Conservation (phyloP, 345 rosid species). For the Cardamine occulta region DNA sequence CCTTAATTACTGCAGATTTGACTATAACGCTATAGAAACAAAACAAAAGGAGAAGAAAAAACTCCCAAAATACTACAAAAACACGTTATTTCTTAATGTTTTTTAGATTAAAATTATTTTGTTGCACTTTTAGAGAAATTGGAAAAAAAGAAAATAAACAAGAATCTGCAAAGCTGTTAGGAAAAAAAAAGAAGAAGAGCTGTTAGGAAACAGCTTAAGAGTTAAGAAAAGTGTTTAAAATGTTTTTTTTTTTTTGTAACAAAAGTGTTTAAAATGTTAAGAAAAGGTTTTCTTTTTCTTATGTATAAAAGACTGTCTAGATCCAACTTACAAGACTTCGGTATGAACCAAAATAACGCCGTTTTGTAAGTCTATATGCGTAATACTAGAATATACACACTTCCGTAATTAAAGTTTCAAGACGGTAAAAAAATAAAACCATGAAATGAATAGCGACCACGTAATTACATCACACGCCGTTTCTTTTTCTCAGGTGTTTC, state of each 20-base stretch:
- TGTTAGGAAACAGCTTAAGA: not conserved
- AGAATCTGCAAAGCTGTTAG: not conserved
- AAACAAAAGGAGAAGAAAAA: no score
- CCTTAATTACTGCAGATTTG: no score
- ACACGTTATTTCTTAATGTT: no score
- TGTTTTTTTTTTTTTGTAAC: no score
- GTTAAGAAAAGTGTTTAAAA: not conserved
- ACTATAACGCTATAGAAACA: no score
- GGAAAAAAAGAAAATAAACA: no score
- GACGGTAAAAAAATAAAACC: not conserved
- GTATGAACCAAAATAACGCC: not conserved
- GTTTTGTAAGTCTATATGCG: constrained; percentile 5
- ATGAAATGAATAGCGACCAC: not conserved
- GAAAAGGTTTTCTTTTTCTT: not conserved
- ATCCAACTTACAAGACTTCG: not conserved
- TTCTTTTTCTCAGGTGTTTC: constrained; percentile 91
- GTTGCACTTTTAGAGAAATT: no score
- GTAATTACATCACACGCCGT: constrained; percentile 46
- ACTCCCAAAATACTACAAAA: no score
- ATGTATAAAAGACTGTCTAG: not conserved
- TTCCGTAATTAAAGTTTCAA: constrained; percentile 17
- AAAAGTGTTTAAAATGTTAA: not conserved
- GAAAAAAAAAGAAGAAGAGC: no score
- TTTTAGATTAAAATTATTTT: no score
- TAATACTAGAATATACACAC: constrained; percentile 18